These are phyloP conservation scores for Eucalyptus pauciflora DNA, from an alignment of 345 rosid species.

Conservation along the genomic window DNA sequence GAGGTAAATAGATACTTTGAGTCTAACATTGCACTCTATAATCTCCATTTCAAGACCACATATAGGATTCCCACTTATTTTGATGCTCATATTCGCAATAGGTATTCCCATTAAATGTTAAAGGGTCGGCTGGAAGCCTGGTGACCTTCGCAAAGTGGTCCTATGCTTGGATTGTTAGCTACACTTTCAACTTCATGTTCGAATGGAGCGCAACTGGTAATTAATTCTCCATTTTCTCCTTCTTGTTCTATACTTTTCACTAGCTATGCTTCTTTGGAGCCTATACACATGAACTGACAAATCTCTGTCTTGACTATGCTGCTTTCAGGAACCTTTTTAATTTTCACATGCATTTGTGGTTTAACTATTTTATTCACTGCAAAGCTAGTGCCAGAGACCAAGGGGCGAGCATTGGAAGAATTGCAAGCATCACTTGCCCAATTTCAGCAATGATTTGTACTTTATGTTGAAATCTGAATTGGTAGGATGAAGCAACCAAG, in stretches of 20 bases:
- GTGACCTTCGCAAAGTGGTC: conserved; percentile 31
- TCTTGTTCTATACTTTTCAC: background rate
- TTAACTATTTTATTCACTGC: conserved; percentile 20
- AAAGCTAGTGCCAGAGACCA: conserved; percentile 53
- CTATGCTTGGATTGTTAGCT: conserved; percentile 37
- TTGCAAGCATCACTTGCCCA: conserved; percentile 26
- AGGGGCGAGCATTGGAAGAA: conserved; percentile 49
- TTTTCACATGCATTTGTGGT: conserved; percentile 17
- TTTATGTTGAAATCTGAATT: background rate
- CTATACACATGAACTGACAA: background rate
- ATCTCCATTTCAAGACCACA: background rate
- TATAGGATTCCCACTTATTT: background rate
- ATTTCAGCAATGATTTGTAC: background rate
- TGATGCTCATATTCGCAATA: background rate
- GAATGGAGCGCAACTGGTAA: conserved; percentile 45
- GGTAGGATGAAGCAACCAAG: background rate
- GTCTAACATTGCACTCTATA: background rate
- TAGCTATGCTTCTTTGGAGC: background rate
- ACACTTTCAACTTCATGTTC: conserved; percentile 25
- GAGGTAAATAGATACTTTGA: conserved; percentile 25
- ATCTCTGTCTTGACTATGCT: background rate
- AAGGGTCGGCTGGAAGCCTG: conserved; percentile 49
- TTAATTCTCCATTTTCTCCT: background rate
- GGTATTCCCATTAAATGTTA: conserved; percentile 12
- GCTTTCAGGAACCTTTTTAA: conserved; percentile 26